phyloP scores from a whole-genome alignment of 495 filamentous ascomycete species.

The Pseudevernia furfuracea region DNA sequence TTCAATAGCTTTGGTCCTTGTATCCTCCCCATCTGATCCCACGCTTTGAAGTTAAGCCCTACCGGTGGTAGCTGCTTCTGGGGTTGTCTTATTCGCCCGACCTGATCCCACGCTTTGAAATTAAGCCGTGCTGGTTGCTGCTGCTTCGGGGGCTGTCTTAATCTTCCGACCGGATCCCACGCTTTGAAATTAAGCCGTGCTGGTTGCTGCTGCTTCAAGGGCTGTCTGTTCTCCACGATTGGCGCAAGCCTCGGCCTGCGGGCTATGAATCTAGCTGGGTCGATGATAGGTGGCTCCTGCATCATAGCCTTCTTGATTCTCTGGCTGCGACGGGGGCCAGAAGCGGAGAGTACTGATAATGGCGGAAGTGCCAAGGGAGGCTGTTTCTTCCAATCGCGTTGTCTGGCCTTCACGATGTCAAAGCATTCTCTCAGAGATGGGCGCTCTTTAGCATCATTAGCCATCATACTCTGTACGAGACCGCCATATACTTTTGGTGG shows the following conservation, averaged over 20 bases:
- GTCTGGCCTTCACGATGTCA: background rate
- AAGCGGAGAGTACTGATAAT: too few relatives aligned
- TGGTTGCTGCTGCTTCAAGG: background rate
- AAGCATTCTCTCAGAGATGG: background rate
- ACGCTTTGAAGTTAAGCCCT: too few relatives aligned
- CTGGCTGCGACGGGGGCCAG: background rate
- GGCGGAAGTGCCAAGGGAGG: background rate
- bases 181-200: background rate
- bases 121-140: too few relatives aligned
- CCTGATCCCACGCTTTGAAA: too few relatives aligned
- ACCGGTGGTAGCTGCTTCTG: too few relatives aligned
- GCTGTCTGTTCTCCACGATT: background rate
- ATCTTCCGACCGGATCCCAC: too few relatives aligned
- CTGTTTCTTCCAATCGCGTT: background rate
- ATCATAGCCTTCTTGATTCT: background rate
- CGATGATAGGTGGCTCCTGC: background rate
- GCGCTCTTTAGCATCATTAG: background rate
- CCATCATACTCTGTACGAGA: conserved; percentile 3
- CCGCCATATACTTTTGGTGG: conserved; percentile 2
- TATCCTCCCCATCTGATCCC: background rate
- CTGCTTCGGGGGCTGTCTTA: too few relatives aligned
- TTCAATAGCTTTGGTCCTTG: background rate
- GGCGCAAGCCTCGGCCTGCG: background rate
- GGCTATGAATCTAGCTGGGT: background rate
- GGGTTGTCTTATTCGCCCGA: too few relatives aligned